Evolutionary conservation across 768 basidiomycete genomes (phyloP).

Genomic region (Lyophyllum semitale): DNA sequence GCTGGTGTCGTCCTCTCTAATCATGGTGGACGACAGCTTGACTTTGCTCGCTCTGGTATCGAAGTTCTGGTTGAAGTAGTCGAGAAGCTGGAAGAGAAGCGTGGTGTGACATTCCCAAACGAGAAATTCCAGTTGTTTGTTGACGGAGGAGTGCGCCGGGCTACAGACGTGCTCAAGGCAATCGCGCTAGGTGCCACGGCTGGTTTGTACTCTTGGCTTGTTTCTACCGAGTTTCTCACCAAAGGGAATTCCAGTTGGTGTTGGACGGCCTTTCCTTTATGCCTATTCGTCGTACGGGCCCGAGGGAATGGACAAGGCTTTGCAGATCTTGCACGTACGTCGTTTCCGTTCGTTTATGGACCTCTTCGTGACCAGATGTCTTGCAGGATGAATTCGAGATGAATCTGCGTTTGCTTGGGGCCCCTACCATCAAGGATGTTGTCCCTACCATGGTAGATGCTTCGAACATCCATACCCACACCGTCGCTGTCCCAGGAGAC

Average conservation of each 20-base stretch:
- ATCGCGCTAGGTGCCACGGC: conserved; percentile 89
- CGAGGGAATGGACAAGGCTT: conserved; percentile 82
- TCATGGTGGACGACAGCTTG: conserved; percentile 79
- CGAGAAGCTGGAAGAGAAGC: conserved; percentile 61
- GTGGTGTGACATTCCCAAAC: conserved; percentile 76
- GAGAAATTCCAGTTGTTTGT: conserved; percentile 82
- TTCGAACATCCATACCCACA: conserved; percentile 64
- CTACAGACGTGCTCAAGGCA: conserved; percentile 89
- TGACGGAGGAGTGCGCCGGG: conserved; percentile 93
- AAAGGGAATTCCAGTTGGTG: conserved; percentile 55
- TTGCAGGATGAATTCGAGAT: conserved; percentile 94
- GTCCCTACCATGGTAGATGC: conserved; percentile 91
- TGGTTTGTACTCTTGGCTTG: conserved; percentile 52
- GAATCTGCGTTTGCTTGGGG: conserved; percentile 93
- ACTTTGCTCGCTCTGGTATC: conserved; percentile 84
- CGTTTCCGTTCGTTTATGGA: background rate
- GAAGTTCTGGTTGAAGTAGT: conserved; percentile 91
- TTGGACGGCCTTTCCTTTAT: conserved; percentile 87
- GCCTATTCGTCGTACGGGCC: conserved; percentile 88
- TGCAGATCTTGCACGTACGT: conserved; percentile 75
- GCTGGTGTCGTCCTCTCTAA: conserved; percentile 86
- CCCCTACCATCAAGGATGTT: conserved; percentile 75
- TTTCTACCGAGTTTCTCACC: conserved; percentile 24
- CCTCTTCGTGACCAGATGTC: background rate
- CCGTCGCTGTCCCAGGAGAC: conserved; percentile 70